A percentile compares a stretch with the other conserved stretches of the same genome.
These are phyloP conservation scores for Serendipita sp. DNA, from an alignment of 768 basidiomycete genomes.

Conservation along the genomic window DNA sequence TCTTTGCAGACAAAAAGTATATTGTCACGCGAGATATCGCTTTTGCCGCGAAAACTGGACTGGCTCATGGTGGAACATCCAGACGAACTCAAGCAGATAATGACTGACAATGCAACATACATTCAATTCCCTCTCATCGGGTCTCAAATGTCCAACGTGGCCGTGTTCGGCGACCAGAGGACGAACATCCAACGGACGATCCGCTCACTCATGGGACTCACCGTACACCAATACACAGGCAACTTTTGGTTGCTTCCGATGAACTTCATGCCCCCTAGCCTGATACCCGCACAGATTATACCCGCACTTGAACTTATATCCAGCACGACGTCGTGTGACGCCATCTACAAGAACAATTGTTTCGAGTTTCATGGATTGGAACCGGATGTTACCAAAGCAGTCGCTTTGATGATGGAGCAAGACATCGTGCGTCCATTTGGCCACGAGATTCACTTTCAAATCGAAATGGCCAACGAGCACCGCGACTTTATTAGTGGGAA, in stretches of 20 bases:
- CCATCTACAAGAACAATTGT: constrained; percentile 93
- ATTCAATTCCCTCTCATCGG: constrained; percentile 88
- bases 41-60: constrained; percentile 90
- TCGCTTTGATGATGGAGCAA: constrained; percentile 73
- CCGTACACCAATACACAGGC: constrained; percentile 73
- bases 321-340: constrained; percentile 73
- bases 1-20: constrained; percentile 62
- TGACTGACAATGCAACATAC: constrained; percentile 93
- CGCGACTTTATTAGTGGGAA: constrained; percentile 98
- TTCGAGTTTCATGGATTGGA: constrained; percentile 95
- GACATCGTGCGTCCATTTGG: constrained; percentile 88
- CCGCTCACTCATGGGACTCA: constrained; percentile 78
- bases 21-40: constrained; percentile 82
- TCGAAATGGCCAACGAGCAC: constrained; percentile 93
- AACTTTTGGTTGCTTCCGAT: constrained; percentile 92
- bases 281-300: constrained; percentile 58
- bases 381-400: constrained; percentile 72
- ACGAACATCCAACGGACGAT: constrained; percentile 92
- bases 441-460: constrained; percentile 95
- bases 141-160: constrained; percentile 81
- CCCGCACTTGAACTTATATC: constrained; percentile 77
- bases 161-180: constrained; percentile 83
- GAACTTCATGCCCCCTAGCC: constrained; percentile 68
- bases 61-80: constrained; percentile 97
- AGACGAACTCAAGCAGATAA: constrained; percentile 80